phyloP scores from a whole-genome alignment of 768 basidiomycete species.

The Suillus clintonianus region DNA sequence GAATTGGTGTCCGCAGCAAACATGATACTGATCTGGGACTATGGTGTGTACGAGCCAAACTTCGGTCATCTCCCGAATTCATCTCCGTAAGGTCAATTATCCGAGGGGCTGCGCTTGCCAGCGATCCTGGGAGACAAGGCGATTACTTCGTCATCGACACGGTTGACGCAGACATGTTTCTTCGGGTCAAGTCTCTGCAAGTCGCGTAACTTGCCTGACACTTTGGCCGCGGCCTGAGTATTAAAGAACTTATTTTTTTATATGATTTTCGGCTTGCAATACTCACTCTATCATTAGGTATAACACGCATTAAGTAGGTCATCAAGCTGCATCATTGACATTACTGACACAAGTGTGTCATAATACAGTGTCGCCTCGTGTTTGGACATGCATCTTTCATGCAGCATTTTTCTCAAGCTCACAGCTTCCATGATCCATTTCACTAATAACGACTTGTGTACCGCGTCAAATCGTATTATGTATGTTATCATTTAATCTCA shows the following conservation, averaged over 20 bases:
- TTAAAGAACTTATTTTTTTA: too few relatives aligned
- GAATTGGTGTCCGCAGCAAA: neutral
- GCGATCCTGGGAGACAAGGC: neutral
- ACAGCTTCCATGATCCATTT: neutral
- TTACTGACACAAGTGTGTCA: neutral
- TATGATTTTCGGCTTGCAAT: too few relatives aligned
- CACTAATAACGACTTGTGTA: neutral
- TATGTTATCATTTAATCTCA: neutral
- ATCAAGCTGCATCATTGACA: neutral
- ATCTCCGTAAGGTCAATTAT: constrained; percentile 31
- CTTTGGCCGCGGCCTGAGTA: neutral
- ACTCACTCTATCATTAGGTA: too few relatives aligned
- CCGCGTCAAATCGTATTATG: neutral
- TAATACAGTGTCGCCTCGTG: neutral
- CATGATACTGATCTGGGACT: constrained; percentile 28
- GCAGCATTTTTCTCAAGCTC: neutral
- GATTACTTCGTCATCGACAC: constrained; percentile 30
- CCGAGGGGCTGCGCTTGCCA: constrained; percentile 23
- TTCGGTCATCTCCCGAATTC: constrained; percentile 14
- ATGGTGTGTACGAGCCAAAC: constrained; percentile 13
- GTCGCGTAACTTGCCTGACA: neutral
- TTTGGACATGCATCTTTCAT: neutral
- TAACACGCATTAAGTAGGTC: too few relatives aligned
- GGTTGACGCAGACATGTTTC: constrained; percentile 32
- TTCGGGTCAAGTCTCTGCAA: neutral